Evolutionary conservation across 1,139 yeast species (phyloP), one percentile per base, ranked within the genome.

Genomic region (Pichia sp.): DNA sequence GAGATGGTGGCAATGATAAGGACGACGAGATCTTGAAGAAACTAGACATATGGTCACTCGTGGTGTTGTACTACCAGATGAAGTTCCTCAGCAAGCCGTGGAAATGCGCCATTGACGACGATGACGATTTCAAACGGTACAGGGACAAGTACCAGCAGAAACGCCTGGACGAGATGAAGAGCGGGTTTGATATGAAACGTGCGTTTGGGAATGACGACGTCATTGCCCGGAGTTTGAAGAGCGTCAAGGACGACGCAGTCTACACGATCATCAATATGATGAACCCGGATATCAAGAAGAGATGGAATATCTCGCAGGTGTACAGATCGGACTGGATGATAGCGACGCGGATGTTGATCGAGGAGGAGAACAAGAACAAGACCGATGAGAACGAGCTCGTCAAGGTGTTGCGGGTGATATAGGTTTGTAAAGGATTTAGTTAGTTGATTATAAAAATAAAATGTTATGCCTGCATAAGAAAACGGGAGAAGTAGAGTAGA

Each of bases 21-120:
- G n/a, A n/a, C n/a, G n/a, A n/a, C n/a, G n/a, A 28, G 12, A 51
- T 32, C 34, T 67, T 70, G 44, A 66, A 67, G 34, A 58, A 62
- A 18, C 56, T 72, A 21, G 84, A 79, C 59, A 66, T 68, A 46
- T 79, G 83, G 83, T 67, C 80, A 3, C 59, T 79, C 42, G 83
- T 80, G 0, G 68, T 79, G 11, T 57, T 75, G 4, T 79, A 77
- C 56, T 70, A 76, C 54, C 74, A 74, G 39, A 61, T 78, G 24
- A 67, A 56, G 40, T 59, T 73, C 18, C 67, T 77, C 69, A 64
- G 69, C 20, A 69, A 69, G 34, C 83, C 83, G 1, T 79, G 84
- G 84, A 53, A 54, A 2, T 60, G 56, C 21, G 74, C 82, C 12
- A 62, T 37, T 7, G 17, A n/a, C 8, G 40, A 63, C 40, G 44